phyloP scores from a whole-genome alignment of 139 green algal genomes.

The Zygnema circumcarinatum region DNA sequence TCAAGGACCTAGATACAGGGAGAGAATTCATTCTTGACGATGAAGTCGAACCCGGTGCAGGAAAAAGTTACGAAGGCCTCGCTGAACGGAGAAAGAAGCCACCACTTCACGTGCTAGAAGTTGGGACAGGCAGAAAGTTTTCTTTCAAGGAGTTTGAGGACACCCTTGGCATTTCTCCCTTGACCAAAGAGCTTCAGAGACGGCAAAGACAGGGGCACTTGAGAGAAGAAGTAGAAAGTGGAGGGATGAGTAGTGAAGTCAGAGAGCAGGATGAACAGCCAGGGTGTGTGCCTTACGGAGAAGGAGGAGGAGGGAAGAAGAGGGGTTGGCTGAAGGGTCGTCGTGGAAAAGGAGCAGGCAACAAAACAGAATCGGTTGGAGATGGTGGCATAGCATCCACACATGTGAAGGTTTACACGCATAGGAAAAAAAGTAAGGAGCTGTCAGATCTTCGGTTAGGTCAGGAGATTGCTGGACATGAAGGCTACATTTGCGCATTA shows the following conservation, averaged over 20 bases:
- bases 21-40: constrained; percentile 40
- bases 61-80: neutral
- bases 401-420: constrained; percentile 69
- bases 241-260: neutral
- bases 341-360: constrained; percentile 15
- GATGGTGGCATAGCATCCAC: neutral
- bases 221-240: neutral
- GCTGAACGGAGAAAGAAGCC: neutral
- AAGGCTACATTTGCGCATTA: constrained; percentile 54
- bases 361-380: neutral
- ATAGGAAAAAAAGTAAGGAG: constrained; percentile 74
- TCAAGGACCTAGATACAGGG: constrained; percentile 39
- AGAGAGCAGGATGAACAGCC: neutral
- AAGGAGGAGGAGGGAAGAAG: constrained; percentile 7
- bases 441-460: constrained; percentile 71
- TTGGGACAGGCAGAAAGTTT: constrained; percentile 13
- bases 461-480: constrained; percentile 68
- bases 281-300: neutral
- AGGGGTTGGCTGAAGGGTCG: neutral
- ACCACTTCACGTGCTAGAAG: constrained; percentile 15
- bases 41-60: neutral
- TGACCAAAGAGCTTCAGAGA: constrained; percentile 4
- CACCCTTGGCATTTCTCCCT: constrained; percentile 18
- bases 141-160: constrained; percentile 34
- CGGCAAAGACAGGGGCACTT: constrained; percentile 1